A percentile compares a stretch with the other conserved stretches of the same genome.
Evolutionary conservation across 1,284 basidiomycete genomes (phyloP).

Genomic region (Naganishia albida): DNA sequence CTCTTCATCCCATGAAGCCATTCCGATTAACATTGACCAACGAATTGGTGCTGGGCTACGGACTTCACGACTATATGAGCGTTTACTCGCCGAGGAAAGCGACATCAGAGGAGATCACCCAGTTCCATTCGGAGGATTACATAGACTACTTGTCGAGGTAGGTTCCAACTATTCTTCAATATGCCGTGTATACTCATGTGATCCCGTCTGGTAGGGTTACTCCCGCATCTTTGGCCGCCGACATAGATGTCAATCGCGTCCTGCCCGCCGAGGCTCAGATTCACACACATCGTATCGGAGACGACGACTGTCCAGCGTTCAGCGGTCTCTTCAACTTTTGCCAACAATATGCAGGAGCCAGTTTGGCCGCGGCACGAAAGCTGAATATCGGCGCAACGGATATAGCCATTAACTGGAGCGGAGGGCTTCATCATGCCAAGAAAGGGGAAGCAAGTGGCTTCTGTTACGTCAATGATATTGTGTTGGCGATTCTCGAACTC

Average conservation of each 20-base stretch:
- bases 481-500: slow-evolving; percentile 87
- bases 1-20: slow-evolving; percentile 98
- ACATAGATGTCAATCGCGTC: slow-evolving; percentile 25
- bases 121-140: slow-evolving; percentile 90
- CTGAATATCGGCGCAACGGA: slow-evolving; percentile 83
- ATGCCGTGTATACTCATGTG: background rate
- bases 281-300: slow-evolving; percentile 57
- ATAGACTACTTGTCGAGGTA: slow-evolving; percentile 89
- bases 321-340: slow-evolving; percentile 90
- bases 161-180: slow-evolving; percentile 37
- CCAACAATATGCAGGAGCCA: slow-evolving; percentile 85
- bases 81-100: slow-evolving; percentile 88
- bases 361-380: slow-evolving; percentile 84
- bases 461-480: slow-evolving; percentile 95
- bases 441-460: slow-evolving; percentile 94
- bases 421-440: slow-evolving; percentile 93
- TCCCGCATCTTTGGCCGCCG: slow-evolving; percentile 23
- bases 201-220: slow-evolving; percentile 14
- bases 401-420: slow-evolving; percentile 97
- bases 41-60: slow-evolving; percentile 92
- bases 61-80: slow-evolving; percentile 92
- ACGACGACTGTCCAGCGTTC: slow-evolving; percentile 93
- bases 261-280: slow-evolving; percentile 45
- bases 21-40: slow-evolving; percentile 93
- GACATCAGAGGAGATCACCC: slow-evolving; percentile 83